Evolutionary conservation across 1,139 yeast species (phyloP), one percentile per base, ranked within the genome.

Genomic region (Taphrina communis): DNA sequence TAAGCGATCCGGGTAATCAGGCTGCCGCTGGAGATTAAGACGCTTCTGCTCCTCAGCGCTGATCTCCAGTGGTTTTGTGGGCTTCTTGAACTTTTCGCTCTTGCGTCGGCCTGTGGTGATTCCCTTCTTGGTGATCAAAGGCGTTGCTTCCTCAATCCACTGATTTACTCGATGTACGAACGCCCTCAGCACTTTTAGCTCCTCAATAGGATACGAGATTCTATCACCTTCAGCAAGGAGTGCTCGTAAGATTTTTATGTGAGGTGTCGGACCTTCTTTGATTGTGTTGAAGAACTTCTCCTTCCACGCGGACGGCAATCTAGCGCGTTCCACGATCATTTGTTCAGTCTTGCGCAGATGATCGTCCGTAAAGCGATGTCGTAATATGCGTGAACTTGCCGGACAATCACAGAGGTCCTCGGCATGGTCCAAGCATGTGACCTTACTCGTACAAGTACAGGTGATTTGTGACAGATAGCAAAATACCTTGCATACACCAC

Each of bases 131-230:
- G 76, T 69, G 63, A 88, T 75, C 21, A 87, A 76, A 3, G 78
- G 78, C 71, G 85, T 87, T 46, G 89, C 88, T 56, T 83, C 83
- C 25, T 84, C 88, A 35, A 83, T 80, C 82, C 89, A 86, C 5
- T 75, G 76, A 63, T 82, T 82, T 0, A 88, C 84, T 41, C 78
- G 76, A 0, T 78, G 78, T 42, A 87, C 79, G 73, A 85, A 84
- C 1, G 73, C 70, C 63, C 81, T 78, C 70, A 87, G 77, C 48
- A 74, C 73, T 11, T 72, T 71, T 57, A 82, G 82, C 19, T 78
- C 79, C 19, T 81, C 73, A 71, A 73, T 73, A 4, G 73, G 74
- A 51, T 74, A 75, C 59, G 81, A 79, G 1, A 86, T 81, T 63
- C 82, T 79, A 71, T 87, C 88, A 4, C 90, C 89, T 69, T 88